A percentile compares a stretch with the other conserved stretches of the same genome.
phyloP scores from a whole-genome alignment of 2,329 filamentous ascomycete species.

The Penicillium janthinellum region DNA sequence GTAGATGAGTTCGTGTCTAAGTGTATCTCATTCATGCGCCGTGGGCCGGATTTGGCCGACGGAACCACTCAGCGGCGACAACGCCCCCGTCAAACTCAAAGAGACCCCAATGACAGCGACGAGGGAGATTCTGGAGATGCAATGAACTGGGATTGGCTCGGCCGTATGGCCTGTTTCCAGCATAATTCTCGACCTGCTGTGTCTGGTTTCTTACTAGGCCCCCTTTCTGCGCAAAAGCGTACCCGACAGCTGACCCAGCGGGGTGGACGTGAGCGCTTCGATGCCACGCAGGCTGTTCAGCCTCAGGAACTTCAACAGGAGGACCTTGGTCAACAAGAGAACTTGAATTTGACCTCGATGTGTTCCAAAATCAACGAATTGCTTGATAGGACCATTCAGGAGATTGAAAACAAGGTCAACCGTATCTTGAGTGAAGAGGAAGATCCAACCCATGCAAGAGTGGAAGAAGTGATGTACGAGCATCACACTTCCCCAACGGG shows the following conservation, averaged over 20 bases:
- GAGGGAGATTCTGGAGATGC: constrained; percentile 72
- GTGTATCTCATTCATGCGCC: constrained; percentile 83
- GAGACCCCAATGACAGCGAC: constrained; percentile 59
- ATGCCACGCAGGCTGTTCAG: constrained; percentile 66
- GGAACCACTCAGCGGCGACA: constrained; percentile 42
- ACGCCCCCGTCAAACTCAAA: constrained; percentile 36
- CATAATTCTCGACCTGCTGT: constrained; percentile 73
- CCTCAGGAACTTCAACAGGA: constrained; percentile 76
- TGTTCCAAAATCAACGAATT: constrained; percentile 73
- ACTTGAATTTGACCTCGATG: constrained; percentile 75
- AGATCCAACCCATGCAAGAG: constrained; percentile 42
- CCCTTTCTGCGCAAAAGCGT: constrained; percentile 86
- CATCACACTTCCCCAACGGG: constrained; percentile 67
- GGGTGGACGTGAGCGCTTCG: constrained; percentile 67
- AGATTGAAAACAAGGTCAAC: constrained; percentile 53
- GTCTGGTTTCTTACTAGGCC: constrained; percentile 82
- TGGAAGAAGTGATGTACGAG: constrained; percentile 60
- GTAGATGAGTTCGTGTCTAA: constrained; percentile 90
- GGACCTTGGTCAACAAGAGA: constrained; percentile 74
- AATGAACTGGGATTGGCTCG: constrained; percentile 84
- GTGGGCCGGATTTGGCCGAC: constrained; percentile 58
- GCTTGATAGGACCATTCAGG: constrained; percentile 50
- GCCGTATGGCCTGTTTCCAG: constrained; percentile 73
- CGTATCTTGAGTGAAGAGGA: constrained; percentile 40
- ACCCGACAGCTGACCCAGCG: constrained; percentile 70